Evolutionary conservation across 306 rosid genomes (phyloP).

Genomic region (Trifolium repens): DNA sequence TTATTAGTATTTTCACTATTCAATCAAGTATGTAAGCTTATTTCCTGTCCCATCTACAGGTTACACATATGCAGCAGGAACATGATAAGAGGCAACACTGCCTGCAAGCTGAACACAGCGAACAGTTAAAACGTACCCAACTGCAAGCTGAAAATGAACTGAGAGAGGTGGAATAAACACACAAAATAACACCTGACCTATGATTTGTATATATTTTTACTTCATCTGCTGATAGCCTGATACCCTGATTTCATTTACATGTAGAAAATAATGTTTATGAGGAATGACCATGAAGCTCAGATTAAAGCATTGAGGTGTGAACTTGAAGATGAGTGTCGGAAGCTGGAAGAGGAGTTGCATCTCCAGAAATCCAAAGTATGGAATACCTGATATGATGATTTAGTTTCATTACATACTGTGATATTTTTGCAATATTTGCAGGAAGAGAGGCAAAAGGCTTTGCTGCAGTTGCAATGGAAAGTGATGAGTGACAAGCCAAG

Average conservation of each 20-base stretch:
- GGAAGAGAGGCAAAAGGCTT: conserved; percentile 97
- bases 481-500: conserved; percentile 90
- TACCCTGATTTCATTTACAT: conserved; percentile 20
- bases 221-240: conserved; percentile 35
- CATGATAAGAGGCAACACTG: conserved; percentile 60
- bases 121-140: conserved; percentile 65
- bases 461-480: conserved; percentile 95
- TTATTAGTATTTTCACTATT: conserved; percentile 15
- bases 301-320: conserved; percentile 74
- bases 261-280: conserved; percentile 67
- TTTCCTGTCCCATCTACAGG: conserved; percentile 56
- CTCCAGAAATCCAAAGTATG: conserved; percentile 87
- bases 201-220: conserved; percentile 20
- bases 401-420: background rate
- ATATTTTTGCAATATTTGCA: conserved; percentile 42
- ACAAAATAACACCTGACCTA: conserved; percentile 4
- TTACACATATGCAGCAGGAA: conserved; percentile 68
- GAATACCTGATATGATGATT: conserved; percentile 37
- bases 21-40: conserved; percentile 27
- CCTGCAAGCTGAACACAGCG: conserved; percentile 61
- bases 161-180: conserved; percentile 63
- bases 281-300: conserved; percentile 83
- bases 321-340: conserved; percentile 81
- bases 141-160: conserved; percentile 76
- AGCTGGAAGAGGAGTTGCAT: conserved; percentile 88